Base-by-base conservation (phyloP, 169 alveolate genomes). In the Prorocentrum cordatum region DNA sequence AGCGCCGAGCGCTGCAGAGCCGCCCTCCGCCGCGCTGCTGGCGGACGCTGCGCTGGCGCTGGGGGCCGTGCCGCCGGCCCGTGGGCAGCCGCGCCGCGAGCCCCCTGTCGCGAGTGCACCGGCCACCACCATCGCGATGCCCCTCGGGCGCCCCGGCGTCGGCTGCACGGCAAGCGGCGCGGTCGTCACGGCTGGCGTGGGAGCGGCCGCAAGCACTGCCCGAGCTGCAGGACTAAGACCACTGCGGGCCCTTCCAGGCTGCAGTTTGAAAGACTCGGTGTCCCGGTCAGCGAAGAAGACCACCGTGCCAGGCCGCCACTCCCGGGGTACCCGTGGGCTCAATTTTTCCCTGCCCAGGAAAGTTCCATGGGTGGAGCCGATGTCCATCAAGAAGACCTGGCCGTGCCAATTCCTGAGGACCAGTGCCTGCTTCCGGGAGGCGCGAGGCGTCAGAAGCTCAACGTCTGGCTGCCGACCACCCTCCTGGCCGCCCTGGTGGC, bases 341-440 rank as follows among this genome's bases (percentile, higher is more conserved):
- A 72, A 47, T 67, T 54, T 47, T 29, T 47, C 68, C 22, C 31
- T 42, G 16, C 84, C 84, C 0, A 72, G 84, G 22, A 27, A 72
- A 2, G 84, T 72, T 20, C 84, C 84, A 45, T 72, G 84, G 1
- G 84, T 45, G 16, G 84, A 72, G 24, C 84, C 84, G n/a, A 72
- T 42, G 22, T 72, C 84, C 84, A 72, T 27, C 0, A 72, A 14
- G 35, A 72, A 72, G 29, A 72, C 84, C 35, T 72, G 84, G 26
- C 84, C 84, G 20, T 72, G 84, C 35, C 61, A 72, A 47, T 72
- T 72, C 38, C 84, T 66, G 68, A 72, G 22, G 20, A 72, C 68
- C 4, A 72, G 47, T 32, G 84, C 84, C n/a, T 72, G 84, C 32
- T 72, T 72, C 62, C 84, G 42, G 67, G 84, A 72, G 32, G 84